phyloP scores from a whole-genome alignment of 1,284 basidiomycete species.

The Naganishia liquefaciens region DNA sequence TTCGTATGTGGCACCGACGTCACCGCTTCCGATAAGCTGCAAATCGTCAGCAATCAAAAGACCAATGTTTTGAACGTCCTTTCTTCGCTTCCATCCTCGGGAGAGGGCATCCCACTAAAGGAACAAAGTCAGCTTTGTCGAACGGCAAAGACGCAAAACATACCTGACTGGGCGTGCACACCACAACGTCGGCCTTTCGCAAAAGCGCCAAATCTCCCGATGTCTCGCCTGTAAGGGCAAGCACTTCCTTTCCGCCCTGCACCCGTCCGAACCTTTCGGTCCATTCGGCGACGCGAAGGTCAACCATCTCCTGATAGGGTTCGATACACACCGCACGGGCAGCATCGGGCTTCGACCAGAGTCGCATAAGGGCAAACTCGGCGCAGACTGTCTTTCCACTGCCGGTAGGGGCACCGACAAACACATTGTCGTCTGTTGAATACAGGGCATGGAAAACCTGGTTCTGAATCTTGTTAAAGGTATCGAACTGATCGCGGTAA shows the following conservation, averaged over 20 bases:
- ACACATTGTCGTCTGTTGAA: slow-evolving; percentile 92
- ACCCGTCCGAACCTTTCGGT: slow-evolving; percentile 75
- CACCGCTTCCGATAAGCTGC: slow-evolving; percentile 82
- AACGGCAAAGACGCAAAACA: slow-evolving; percentile 38
- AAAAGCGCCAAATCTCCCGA: slow-evolving; percentile 85
- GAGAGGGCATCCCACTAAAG: slow-evolving; percentile 96
- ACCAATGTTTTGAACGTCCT: slow-evolving; percentile 92
- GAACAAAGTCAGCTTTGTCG: slow-evolving; percentile 33
- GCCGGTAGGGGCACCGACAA: slow-evolving; percentile 93
- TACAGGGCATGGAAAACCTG: slow-evolving; percentile 98
- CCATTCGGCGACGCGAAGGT: slow-evolving; percentile 87
- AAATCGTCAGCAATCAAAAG: slow-evolving; percentile 94
- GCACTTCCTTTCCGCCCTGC: slow-evolving; percentile 87
- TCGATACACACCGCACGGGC: slow-evolving; percentile 92
- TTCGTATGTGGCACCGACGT: slow-evolving; percentile 93
- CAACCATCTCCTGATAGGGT: slow-evolving; percentile 96
- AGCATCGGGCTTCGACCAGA: slow-evolving; percentile 84
- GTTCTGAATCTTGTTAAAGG: slow-evolving; percentile 98
- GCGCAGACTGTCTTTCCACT: slow-evolving; percentile 97
- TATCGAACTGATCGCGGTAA: slow-evolving; percentile 73
- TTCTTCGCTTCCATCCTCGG: slow-evolving; percentile 86
- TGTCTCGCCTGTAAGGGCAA: slow-evolving; percentile 92
- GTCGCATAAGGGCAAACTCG: slow-evolving; percentile 86
- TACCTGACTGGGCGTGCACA: slow-evolving; percentile 85
- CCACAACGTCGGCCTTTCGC: slow-evolving; percentile 85